phyloP scores from a whole-genome alignment of 331 rosid species.

The Quercus phellos region DNA sequence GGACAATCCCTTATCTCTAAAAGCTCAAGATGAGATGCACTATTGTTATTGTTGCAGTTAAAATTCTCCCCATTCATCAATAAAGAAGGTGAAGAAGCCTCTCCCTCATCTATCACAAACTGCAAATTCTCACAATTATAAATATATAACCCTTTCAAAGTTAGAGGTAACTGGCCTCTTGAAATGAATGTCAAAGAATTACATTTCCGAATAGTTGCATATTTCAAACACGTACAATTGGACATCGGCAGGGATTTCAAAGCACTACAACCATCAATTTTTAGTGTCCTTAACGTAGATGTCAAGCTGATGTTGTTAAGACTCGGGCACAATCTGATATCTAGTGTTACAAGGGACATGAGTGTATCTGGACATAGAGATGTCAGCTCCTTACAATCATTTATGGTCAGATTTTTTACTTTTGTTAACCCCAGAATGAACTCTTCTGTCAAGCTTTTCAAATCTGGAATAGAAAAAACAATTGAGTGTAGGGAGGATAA shows the following conservation, averaged over 20 bases:
- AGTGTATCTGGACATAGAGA: neutral
- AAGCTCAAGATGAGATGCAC: constrained; percentile 7
- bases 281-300: neutral
- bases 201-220: neutral
- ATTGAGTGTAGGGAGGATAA: neutral
- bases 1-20: constrained; percentile 18
- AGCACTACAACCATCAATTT: neutral
- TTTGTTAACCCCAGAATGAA: neutral
- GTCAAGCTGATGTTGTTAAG: neutral
- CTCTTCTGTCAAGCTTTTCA: neutral
- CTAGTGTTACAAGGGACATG: neutral
- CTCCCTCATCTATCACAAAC: constrained; percentile 10
- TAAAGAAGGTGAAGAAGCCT: neutral
- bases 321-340: neutral
- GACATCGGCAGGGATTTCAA: constrained; percentile 7
- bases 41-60: too few species aligned
- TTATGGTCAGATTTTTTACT: neutral
- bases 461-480: neutral
- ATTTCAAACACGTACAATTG: constrained; percentile 5
- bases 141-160: neutral
- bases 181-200: neutral
- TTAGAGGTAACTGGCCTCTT: neutral
- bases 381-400: too few species aligned
- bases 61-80: neutral
- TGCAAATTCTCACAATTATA: constrained; percentile 16